Evolutionary conservation across 345 rosid genomes (phyloP), one percentile per base, ranked within the genome.

Genomic region (Citrus inodora): DNA sequence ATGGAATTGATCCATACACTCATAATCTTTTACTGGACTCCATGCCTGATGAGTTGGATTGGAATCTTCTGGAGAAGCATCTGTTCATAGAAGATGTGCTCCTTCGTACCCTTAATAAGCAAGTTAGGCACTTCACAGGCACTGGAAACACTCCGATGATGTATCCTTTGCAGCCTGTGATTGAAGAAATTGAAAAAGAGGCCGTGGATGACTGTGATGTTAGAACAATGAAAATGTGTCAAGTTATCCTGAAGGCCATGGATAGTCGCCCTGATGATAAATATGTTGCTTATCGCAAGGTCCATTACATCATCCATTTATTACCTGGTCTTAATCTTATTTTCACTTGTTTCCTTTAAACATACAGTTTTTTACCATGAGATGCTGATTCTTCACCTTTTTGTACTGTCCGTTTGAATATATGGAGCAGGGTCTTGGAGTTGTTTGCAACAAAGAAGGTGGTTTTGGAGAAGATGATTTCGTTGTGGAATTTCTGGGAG

Each of bases 401-500:
- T 74, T 71, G 46, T 65, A 28, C 70, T 77, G 40, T 70, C 67
- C 35, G 59, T 82, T 76, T 71, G 70, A 22, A 65, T 84, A 53
- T 85, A 79, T 67, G 79, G 67, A 71, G 63, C 79, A 97, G 99
- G 99, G 99, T 55, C 98, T 97, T 73, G 99, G 99, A 62, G 99
- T 97, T 83, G 97, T 97, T 82, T 97, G 99, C 91, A 88, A 93
- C 87, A 97, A 94, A 86, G 88, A 88, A 85, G 92, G 90, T 84
- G 99, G 99, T 76, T 97, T 97, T 84, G 93, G 86, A 77, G 89
- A 81, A 61, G 98, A 97, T n/a, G 99, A 97, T 82, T 97, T 97
- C 84, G 94, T 97, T 87, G 98, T 97, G 81, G 98, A 97, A 83
- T 97, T 97, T 87, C 82, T 97, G 83, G 99, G 99, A 87, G 99